phyloP scores from a whole-genome alignment of 305 asterid genomes.

The Fraxinus paxiana region DNA sequence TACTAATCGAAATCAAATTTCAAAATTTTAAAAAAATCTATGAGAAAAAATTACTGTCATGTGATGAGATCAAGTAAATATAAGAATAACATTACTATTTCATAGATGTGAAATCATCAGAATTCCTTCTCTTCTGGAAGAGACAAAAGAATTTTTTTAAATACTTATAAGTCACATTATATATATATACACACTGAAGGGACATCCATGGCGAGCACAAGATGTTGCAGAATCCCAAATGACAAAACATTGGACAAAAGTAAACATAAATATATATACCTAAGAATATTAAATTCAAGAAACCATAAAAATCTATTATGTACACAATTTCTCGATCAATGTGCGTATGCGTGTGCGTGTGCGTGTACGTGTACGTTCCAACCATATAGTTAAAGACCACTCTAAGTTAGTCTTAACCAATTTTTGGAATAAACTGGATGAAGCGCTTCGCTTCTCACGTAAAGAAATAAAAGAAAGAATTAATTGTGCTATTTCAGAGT shows the following conservation, averaged over 20 bases:
- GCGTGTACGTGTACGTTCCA: no score
- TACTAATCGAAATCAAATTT: neutral
- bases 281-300: conserved; percentile 13
- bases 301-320: conserved; percentile 10
- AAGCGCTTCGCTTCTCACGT: neutral
- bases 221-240: conserved; percentile 61
- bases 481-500: neutral
- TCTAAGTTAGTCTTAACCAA: neutral
- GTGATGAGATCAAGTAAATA: neutral
- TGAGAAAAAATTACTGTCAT: neutral
- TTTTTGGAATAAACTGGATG: neutral
- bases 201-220: conserved; percentile 49
- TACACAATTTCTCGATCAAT: neutral
- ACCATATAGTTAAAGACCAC: neutral
- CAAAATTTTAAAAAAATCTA: neutral
- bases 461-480: neutral
- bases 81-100: neutral
- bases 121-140: conserved; percentile 20
- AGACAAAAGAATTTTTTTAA: conserved; percentile 37
- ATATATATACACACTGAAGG: conserved; percentile 25
- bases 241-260: conserved; percentile 50
- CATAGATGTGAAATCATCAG: neutral
- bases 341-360: neutral
- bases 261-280: conserved; percentile 23
- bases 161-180: neutral